Percentiles rank a stretch among this genome's conserved stretches.
Conservation (phyloP, 345 rosid species). For the Barbarea vulgaris region DNA sequence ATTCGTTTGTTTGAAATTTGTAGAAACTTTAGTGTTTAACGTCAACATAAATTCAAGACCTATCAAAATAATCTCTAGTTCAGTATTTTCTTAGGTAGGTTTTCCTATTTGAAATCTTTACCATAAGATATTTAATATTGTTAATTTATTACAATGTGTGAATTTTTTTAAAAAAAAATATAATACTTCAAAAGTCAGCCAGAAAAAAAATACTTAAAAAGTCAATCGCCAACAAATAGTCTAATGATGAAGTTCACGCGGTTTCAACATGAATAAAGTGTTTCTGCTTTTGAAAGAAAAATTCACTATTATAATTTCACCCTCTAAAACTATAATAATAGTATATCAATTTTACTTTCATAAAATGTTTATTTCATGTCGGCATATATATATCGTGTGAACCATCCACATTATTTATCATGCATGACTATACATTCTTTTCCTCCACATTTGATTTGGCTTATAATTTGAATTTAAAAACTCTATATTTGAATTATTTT, state of each 20-base stretch:
- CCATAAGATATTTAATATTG: not conserved
- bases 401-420: not conserved
- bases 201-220: not conserved
- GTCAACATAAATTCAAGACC: not conserved
- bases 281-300: conserved; percentile 18
- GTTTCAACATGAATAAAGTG: conserved; percentile 40
- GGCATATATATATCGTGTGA: not conserved
- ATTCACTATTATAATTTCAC: not conserved
- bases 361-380: not conserved
- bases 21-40: not conserved
- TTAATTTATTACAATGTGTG: conserved; percentile 23
- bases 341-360: not conserved
- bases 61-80: not conserved
- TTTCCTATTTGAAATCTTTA: not conserved
- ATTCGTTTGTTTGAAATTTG: not conserved
- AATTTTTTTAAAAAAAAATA: not conserved
- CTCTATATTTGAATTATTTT: not conserved
- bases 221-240: conserved; percentile 17
- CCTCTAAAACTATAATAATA: not conserved
- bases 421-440: not conserved
- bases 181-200: conserved; percentile 23
- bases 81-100: not conserved
- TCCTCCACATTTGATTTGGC: not conserved
- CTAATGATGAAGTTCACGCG: conserved; percentile 34
- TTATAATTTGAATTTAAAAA: not conserved